Conservation (phyloP, 257 asterid species). For the Fraxinus excelsior region DNA sequence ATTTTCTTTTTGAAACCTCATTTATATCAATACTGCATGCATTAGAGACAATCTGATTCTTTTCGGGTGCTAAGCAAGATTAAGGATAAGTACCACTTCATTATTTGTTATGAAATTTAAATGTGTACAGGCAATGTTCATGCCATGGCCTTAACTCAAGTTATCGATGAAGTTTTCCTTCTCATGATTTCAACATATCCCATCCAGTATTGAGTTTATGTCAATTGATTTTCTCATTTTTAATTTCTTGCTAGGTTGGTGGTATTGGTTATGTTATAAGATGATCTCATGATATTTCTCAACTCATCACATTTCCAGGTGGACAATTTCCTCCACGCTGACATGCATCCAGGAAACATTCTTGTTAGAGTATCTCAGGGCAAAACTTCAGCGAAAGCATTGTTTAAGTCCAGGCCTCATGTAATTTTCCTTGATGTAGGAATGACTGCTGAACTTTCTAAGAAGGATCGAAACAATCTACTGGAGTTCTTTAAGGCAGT, state of each 20-base stretch:
- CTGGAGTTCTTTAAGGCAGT: constrained; percentile 89
- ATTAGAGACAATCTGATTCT: background rate
- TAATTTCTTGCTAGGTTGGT: background rate
- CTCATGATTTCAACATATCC: background rate
- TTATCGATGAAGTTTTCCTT: background rate
- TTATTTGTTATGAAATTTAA: background rate
- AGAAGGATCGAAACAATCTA: constrained; percentile 63
- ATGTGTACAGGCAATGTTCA: background rate
- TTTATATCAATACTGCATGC: background rate
- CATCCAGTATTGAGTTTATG: background rate
- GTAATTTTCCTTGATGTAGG: constrained; percentile 91
- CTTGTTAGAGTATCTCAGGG: constrained; percentile 61
- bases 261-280: background rate
- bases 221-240: background rate
- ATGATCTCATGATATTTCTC: constrained; percentile 9
- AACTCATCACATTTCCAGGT: constrained; percentile 51
- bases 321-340: constrained; percentile 89
- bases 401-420: constrained; percentile 76
- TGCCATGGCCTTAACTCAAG: background rate
- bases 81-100: background rate
- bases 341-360: constrained; percentile 99
- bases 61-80: background rate
- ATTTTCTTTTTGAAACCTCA: background rate
- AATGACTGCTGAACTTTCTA: constrained; percentile 95
- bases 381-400: constrained; percentile 41